Conservation (phyloP, 2,329 filamentous ascomycete species). For the Epichloe scottii region DNA sequence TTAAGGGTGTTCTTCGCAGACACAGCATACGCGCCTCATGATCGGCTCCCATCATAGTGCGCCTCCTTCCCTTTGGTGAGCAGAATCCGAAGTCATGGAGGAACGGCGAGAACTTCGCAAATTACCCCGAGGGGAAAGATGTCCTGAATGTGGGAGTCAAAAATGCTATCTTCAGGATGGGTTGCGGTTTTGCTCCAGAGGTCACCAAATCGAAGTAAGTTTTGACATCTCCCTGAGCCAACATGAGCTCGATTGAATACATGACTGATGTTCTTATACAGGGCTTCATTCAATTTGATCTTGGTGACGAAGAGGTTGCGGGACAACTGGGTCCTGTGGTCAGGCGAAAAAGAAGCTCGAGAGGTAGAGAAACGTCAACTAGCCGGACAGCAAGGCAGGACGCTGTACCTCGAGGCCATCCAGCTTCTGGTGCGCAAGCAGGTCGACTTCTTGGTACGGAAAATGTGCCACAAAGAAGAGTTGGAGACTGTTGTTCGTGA, state of each 20-base stretch:
- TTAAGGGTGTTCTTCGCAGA: not conserved
- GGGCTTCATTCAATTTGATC: constrained; percentile 43
- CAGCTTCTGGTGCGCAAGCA: constrained; percentile 81
- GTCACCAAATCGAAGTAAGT: constrained; percentile 63
- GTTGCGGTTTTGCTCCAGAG: constrained; percentile 65
- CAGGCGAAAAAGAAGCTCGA: constrained; percentile 42
- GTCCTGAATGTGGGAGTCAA: constrained; percentile 55
- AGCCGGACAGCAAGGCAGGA: constrained; percentile 54
- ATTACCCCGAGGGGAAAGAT: constrained; percentile 40
- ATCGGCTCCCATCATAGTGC: not conserved
- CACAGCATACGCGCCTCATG: not conserved
- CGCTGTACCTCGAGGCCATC: constrained; percentile 71
- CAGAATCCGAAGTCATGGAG: constrained; percentile 20
- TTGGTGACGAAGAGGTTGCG: constrained; percentile 59
- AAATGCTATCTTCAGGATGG: constrained; percentile 66
- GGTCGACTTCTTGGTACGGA: constrained; percentile 56
- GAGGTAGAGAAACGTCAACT: constrained; percentile 44
- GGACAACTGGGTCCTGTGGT: constrained; percentile 43
- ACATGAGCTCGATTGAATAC: not conserved
- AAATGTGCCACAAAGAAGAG: constrained; percentile 54
- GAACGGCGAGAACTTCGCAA: constrained; percentile 31
- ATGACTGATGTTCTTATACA: constrained; percentile 10
- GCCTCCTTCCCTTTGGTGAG: not conserved
- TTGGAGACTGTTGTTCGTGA: constrained; percentile 71
- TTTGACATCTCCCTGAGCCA: not conserved